phyloP scores from a whole-genome alignment of 2,329 filamentous ascomycete species.

The Fusarium denticulatum region DNA sequence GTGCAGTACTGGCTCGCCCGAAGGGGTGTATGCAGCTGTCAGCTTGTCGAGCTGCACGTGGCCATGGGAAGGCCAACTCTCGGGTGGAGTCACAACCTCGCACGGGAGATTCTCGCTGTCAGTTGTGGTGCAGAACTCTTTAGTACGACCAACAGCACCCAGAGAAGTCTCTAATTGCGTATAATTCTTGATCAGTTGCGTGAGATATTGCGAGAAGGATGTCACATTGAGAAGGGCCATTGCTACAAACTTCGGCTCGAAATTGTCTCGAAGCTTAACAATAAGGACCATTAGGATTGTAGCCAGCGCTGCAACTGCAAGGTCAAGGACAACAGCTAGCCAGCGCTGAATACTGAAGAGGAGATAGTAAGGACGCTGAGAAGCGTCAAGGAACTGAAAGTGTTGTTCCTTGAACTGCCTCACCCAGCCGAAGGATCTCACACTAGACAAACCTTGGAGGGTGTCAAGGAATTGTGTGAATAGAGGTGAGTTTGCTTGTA shows the following conservation, averaged over 20 bases:
- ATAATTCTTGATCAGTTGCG: constrained; percentile 49
- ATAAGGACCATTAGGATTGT: constrained; percentile 57
- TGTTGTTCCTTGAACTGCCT: constrained; percentile 31
- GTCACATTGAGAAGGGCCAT: constrained; percentile 44
- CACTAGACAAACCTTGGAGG: constrained; percentile 37
- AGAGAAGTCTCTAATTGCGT: constrained; percentile 40
- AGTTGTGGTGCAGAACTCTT: constrained; percentile 7
- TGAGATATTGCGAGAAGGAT: constrained; percentile 43
- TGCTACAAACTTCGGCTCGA: constrained; percentile 32
- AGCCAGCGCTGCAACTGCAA: constrained; percentile 57
- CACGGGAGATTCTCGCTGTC: constrained; percentile 4
- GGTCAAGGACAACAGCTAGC: constrained; percentile 59
- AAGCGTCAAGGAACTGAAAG: constrained; percentile 46
- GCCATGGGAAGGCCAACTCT: constrained; percentile 8
- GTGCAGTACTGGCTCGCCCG: constrained; percentile 40
- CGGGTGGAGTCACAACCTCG: neutral
- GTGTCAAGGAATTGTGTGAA: constrained; percentile 45
- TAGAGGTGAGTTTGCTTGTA: constrained; percentile 46
- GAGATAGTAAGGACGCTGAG: constrained; percentile 51
- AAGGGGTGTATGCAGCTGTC: constrained; percentile 45
- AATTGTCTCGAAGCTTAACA: constrained; percentile 45
- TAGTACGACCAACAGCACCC: constrained; percentile 21
- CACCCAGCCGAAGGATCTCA: constrained; percentile 51
- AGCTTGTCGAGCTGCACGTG: constrained; percentile 42
- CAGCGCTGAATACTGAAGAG: constrained; percentile 61